Base-by-base conservation (phyloP, 2,329 filamentous ascomycete species). In the Pseudomassariella vexata region DNA sequence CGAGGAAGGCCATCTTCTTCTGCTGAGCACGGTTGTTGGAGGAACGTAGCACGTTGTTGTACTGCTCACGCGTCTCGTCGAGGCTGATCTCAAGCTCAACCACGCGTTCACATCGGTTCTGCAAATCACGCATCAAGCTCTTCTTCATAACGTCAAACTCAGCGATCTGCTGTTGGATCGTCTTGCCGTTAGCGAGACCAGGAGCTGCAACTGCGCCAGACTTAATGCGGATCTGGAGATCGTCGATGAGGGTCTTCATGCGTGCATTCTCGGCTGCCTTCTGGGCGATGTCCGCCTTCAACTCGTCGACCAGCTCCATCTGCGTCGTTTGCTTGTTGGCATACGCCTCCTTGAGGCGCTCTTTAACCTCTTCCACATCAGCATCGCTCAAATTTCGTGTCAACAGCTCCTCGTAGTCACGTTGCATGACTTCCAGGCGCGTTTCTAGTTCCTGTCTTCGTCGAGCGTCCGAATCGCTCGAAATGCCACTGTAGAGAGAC, bases 141-240 rank as follows among this genome's bases (percentile, higher is more conserved):
- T 98, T 98, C 79, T 98, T 98, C 89, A 98, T 98, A 38, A 87
- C 85, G 60, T 98, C 92, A 49, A 98, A 98, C 57, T 98, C 92
- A 37, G 90, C 86, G 60, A 98, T 94, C 65, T 96, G 92, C 65
- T 98, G 90, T 57, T 94, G 88, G 26, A 96, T 78, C 9, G 87
- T 94, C 73, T 95, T 95, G 70, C 84, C 84, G 50, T 85, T 86
- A 35, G 77, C 66, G 53, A 82, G 86, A 17, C 80, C 72, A 18
- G 68, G 63, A 12, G 67, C 69, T 8, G 62, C 54, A 12, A 57
- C 57, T 20, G 62, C 62, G 44, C 73, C 73, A 30, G 74, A 68
- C 67, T 87, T 87, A 53, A 83, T 68, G 40, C 79, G 76, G 48
- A 76, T 73, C 56, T 90, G 83, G 9, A 92, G 72, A 40, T 88